Evolutionary conservation across 1,139 yeast genomes (phyloP), one percentile per base, ranked within the genome.

Genomic region (Blastobotrys aristatus): DNA sequence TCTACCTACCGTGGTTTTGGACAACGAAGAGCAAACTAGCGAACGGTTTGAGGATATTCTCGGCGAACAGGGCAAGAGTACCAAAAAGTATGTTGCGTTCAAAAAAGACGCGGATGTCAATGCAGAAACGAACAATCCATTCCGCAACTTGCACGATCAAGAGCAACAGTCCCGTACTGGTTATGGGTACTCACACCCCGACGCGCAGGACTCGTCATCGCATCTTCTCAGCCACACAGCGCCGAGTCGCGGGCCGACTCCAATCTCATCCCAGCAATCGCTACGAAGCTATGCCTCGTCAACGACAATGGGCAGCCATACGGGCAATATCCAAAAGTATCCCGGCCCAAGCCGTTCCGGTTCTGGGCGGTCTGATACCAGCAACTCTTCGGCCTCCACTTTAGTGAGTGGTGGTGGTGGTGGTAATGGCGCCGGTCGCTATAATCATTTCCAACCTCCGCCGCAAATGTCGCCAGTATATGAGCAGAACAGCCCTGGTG

Each of bases 1-100:
- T 13, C 42, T 57, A 31, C 58, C 60, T 3, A 24, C 41, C 18
- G 42, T 54, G 13, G 24, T 51, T 10, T 39, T 45, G 27, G 48
- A 44, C 14, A 32, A 34, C 29, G 36, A 42, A 36, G 34, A 40
- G 11, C 37, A 48, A 18, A 40, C 50, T 16, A 31, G 21, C 14
- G 42, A 30, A 17, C 27, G 30, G 31, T 49, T 49, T 20, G 52
- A 49, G 37, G 45, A 46, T 21, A 49, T 49, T 22, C 37, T 49
- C 4, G 47, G 47, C 3, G 18, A 5, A 2, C 31, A 47, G 14
- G 50, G 47, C 14, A 40, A 44, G 20, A 29, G 33, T 2, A 44
- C 43, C 35, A 44, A 44, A 14, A 39, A 32, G 32, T 39, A 46
- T 32, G 20, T 46, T 36, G 48, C 45, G 11, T 41, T 36, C 29